Percentiles rank a stretch among this genome's conserved stretches.
Conservation (phyloP, 208 protist genomes). For the Trypanosoma boissoni region DNA sequence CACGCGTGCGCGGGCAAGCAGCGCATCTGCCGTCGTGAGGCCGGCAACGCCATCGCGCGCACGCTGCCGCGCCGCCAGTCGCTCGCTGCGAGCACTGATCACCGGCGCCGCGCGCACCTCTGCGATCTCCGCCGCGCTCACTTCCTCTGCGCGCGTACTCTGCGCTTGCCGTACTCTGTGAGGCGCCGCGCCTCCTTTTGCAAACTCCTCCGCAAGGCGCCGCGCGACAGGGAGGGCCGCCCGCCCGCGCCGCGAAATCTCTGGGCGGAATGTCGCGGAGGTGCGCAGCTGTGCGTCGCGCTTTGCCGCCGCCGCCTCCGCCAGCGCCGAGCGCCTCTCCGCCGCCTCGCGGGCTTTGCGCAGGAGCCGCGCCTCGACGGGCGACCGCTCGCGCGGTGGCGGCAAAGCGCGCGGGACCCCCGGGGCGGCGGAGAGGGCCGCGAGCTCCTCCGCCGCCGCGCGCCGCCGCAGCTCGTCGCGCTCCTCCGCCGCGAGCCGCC, state of each 20-base stretch:
- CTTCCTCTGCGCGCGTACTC: too few relatives aligned
- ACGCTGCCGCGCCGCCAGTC: conserved; percentile 36
- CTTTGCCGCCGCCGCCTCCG: conserved; percentile 31
- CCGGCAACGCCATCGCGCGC: conserved; percentile 31
- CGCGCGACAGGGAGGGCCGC: conserved; percentile 35
- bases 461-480: conserved; percentile 32
- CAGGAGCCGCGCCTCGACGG: conserved; percentile 61
- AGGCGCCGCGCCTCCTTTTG: conserved; percentile 28
- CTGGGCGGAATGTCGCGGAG: conserved; percentile 44
- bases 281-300: conserved; percentile 18
- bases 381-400: conserved; percentile 19
- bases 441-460: conserved; percentile 43
- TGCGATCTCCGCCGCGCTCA: conserved; percentile 10
- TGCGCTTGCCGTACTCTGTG: not conserved
- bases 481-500: conserved; percentile 42
- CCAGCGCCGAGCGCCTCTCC: conserved; percentile 17
- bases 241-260: conserved; percentile 46
- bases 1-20: conserved; percentile 30
- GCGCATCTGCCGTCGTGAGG: conserved; percentile 21
- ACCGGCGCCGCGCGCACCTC: conserved; percentile 28
- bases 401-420: conserved; percentile 17
- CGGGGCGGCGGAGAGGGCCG: conserved; percentile 42
- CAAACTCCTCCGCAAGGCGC: conserved; percentile 18
- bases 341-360: conserved; percentile 43
- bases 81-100: conserved; percentile 47